Conservation (phyloP, 371 early-diverging fungal species). For the Mortierella sp. region DNA sequence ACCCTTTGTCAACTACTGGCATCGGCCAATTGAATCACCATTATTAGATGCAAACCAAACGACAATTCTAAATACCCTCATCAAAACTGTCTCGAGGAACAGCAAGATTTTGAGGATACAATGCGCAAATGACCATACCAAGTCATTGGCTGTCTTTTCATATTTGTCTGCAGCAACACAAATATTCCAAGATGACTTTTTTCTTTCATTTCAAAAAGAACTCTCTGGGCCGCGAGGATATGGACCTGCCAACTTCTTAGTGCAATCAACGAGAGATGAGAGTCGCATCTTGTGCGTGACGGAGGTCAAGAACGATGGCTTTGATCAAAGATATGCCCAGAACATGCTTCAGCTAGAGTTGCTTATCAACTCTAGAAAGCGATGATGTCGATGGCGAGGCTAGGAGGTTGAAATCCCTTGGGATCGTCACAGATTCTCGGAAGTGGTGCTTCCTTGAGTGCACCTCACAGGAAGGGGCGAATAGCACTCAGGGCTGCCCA, state of each 20-base stretch:
- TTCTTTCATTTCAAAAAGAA: slow-evolving; percentile 17
- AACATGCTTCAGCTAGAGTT: slow-evolving; percentile 12
- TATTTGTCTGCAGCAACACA: slow-evolving; percentile 22
- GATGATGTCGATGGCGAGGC: neutral
- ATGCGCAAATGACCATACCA: slow-evolving; percentile 13
- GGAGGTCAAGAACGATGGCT: slow-evolving; percentile 14
- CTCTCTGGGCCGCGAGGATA: slow-evolving; percentile 9
- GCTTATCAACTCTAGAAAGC: slow-evolving; percentile 2
- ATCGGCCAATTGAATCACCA: no score
- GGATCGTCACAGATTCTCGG: slow-evolving; percentile 13
- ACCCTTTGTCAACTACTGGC: no score
- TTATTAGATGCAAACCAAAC: slow-evolving; percentile 6
- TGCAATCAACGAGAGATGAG: neutral
- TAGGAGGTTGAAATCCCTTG: neutral
- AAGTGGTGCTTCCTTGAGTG: slow-evolving; percentile 23
- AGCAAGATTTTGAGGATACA: neutral
- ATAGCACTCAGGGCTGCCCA: neutral
- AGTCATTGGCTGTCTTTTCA: slow-evolving; percentile 9
- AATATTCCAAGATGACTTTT: slow-evolving; percentile 18
- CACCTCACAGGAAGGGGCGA: neutral
- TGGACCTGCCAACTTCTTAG: neutral
- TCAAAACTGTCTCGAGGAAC: slow-evolving; percentile 6
- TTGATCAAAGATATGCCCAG: slow-evolving; percentile 10
- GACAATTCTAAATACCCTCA: neutral
- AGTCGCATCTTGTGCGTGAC: neutral